phyloP scores from a whole-genome alignment of 2,329 filamentous ascomycete species.

The Pseudogymnoascus sp. region DNA sequence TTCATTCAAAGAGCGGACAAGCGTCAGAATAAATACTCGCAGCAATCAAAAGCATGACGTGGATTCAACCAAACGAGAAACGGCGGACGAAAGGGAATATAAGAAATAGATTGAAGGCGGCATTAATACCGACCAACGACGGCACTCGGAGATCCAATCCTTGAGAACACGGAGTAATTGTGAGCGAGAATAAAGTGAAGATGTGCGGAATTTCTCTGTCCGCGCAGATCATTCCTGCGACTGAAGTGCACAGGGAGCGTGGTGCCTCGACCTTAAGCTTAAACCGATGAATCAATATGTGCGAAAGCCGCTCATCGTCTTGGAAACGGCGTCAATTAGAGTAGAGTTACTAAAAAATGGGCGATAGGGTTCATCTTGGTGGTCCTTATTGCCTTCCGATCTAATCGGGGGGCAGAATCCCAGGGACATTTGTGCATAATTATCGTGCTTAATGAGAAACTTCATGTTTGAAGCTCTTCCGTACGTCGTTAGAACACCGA shows the following conservation, averaged over 20 bases:
- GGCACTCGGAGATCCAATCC: background rate
- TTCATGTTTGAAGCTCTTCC: background rate
- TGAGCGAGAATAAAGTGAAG: constrained; percentile 1
- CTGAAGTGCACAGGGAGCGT: background rate
- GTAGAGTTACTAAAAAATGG: background rate
- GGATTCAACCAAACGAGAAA: background rate
- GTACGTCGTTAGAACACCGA: background rate
- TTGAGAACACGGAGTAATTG: constrained; percentile 3
- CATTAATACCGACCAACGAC: constrained; percentile 3
- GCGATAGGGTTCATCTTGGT: background rate
- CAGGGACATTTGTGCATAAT: background rate
- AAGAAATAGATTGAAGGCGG: background rate
- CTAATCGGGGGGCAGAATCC: background rate
- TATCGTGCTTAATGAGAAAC: background rate
- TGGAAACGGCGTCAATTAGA: background rate
- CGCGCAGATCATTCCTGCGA: background rate
- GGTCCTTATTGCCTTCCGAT: background rate
- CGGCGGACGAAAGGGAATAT: constrained; percentile 4
- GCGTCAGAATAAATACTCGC: background rate
- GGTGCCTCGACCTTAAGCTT: background rate
- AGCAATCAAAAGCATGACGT: background rate
- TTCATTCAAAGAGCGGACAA: background rate
- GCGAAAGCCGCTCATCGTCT: background rate
- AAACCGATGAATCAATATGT: background rate
- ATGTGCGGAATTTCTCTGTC: background rate